phyloP scores from a whole-genome alignment of 1,284 basidiomycete species.

The Austropuccinia psidii region DNA sequence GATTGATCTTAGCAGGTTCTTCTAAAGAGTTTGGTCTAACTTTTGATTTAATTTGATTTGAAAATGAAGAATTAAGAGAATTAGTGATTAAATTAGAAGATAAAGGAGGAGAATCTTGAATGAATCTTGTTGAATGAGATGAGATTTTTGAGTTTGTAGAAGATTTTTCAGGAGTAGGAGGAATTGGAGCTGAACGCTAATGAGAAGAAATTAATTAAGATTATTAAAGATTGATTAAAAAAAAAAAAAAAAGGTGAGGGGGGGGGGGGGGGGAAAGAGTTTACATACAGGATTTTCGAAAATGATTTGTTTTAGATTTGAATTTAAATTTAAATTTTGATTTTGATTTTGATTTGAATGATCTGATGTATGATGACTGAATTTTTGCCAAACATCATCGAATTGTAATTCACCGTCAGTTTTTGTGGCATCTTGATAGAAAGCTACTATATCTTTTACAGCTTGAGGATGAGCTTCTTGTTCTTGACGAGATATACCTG shows the following conservation, averaged over 20 bases:
- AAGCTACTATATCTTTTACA: slow-evolving; percentile 97
- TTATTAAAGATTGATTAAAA: neutral
- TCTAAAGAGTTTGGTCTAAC: slow-evolving; percentile 38
- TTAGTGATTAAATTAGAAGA: slow-evolving; percentile 30
- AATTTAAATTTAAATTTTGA: neutral
- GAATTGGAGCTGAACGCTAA: slow-evolving; percentile 36
- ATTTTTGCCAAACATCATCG: slow-evolving; percentile 48
- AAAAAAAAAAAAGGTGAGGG: neutral
- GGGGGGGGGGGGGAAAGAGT: neutral
- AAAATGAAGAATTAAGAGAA: slow-evolving; percentile 28
- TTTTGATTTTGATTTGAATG: slow-evolving; percentile 25
- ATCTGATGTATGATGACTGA: slow-evolving; percentile 40
- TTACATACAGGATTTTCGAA: slow-evolving; percentile 37
- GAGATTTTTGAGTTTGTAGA: slow-evolving; percentile 9
- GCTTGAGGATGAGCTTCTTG: slow-evolving; percentile 98
- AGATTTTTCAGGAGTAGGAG: neutral
- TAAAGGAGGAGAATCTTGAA: neutral
- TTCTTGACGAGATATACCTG: slow-evolving; percentile 85
- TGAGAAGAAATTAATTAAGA: neutral
- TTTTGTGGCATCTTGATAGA: slow-evolving; percentile 65
- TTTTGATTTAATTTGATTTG: slow-evolving; percentile 35
- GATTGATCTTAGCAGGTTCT: slow-evolving; percentile 41
- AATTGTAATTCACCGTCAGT: slow-evolving; percentile 41
- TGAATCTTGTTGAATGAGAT: neutral
- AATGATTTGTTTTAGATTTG: neutral